Percentiles rank a stretch among this genome's conserved stretches.
Conservation (phyloP, 768 basidiomycete genomes). For the Mycena latifolia region DNA sequence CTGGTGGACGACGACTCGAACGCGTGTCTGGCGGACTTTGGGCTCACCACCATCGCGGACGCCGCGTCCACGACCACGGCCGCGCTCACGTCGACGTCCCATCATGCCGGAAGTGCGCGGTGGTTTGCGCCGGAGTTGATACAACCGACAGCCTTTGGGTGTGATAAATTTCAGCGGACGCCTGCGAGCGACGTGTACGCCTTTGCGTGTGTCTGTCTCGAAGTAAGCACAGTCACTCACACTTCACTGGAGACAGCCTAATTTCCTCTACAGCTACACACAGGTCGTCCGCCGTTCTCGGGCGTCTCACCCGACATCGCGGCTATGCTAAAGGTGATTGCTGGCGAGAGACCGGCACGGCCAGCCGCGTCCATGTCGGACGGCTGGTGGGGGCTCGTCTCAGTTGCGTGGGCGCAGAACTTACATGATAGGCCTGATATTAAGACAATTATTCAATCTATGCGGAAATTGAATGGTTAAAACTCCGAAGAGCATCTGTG, state of each 20-base stretch:
- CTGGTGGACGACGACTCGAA: constrained; percentile 6
- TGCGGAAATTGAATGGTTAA: not conserved
- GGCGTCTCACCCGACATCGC: not conserved
- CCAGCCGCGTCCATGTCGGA: not conserved
- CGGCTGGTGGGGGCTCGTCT: not conserved
- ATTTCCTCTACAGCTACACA: constrained; percentile 2
- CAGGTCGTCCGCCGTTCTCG: not conserved
- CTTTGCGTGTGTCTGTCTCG: not conserved
- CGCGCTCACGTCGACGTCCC: not conserved
- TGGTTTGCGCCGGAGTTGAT: constrained; percentile 15
- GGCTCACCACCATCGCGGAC: too few relatives aligned
- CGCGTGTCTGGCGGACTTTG: constrained; percentile 18
- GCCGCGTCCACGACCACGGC: too few relatives aligned
- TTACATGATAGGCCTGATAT: not conserved
- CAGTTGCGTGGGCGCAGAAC: not conserved
- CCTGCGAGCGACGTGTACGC: not conserved
- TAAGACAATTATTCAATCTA: not conserved
- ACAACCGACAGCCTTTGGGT: not conserved
- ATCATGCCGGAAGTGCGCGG: not conserved
- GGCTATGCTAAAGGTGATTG: constrained; percentile 6
- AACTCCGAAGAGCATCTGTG: too few relatives aligned
- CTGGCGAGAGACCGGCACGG: constrained; percentile 9
- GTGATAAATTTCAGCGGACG: not conserved
- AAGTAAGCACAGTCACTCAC: too few relatives aligned
- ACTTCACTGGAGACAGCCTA: not conserved